Percentiles rank a stretch among this genome's conserved stretches.
Conservation (phyloP, 169 alveolate genomes). For the Pseudocohnilembus persalinus region DNA sequence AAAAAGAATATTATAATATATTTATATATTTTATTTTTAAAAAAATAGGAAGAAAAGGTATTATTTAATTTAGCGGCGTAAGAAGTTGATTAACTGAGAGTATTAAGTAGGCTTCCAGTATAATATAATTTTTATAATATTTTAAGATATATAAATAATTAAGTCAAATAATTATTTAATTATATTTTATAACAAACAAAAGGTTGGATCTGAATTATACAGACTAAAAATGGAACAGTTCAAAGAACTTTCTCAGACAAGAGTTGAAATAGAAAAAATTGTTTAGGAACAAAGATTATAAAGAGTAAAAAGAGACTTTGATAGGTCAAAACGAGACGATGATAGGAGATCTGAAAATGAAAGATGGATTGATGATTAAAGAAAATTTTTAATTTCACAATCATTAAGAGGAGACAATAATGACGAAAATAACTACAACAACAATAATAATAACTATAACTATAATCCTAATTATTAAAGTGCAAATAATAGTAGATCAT, state of each 20-base stretch:
- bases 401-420: slow-evolving; percentile 51
- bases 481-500: too few relatives aligned
- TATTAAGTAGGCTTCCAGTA: slow-evolving; percentile 60
- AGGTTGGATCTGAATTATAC: slow-evolving; percentile 67
- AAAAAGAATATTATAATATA: too few relatives aligned
- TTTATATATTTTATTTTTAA: too few relatives aligned
- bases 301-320: slow-evolving; percentile 66
- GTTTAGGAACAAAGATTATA: slow-evolving; percentile 67
- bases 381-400: slow-evolving; percentile 55
- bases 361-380: slow-evolving; percentile 71
- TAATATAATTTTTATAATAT: too few relatives aligned
- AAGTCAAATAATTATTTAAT: too few relatives aligned
- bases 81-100: slow-evolving; percentile 63
- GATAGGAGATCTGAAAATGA: slow-evolving; percentile 67
- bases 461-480: too few relatives aligned
- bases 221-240: slow-evolving; percentile 70
- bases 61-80: slow-evolving; percentile 56
- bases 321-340: slow-evolving; percentile 59
- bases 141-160: too few relatives aligned
- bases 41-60: slow-evolving; percentile 60
- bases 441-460: too few relatives aligned
- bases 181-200: too few relatives aligned
- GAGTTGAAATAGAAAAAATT: slow-evolving; percentile 72
- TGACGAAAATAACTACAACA: too few relatives aligned
- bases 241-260: slow-evolving; percentile 59